Evolutionary conservation across 768 basidiomycete genomes (phyloP), one percentile per base, ranked within the genome.

Genomic region (Lanmaoa rubissima): DNA sequence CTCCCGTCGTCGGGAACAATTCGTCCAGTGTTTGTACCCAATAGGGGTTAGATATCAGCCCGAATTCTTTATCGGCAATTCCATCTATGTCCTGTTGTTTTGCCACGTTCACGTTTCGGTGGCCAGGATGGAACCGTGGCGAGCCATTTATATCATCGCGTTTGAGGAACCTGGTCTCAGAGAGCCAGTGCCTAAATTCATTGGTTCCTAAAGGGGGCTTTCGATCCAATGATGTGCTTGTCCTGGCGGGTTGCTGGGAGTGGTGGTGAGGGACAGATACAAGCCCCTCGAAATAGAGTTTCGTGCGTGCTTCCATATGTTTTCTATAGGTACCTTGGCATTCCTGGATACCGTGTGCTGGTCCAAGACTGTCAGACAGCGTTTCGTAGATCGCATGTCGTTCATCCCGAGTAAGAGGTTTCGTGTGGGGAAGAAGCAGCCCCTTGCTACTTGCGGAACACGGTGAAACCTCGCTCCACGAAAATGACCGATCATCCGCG

Each of bases 361-460:
- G 75, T 14, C 78, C 79, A 48, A 86, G 75, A 43, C 73, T 77
- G 58, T 72, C 74, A 55, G 80, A 77, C 39, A 87, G 70, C 28
- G 79, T 68, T 48, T 78, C 73, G 61, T 87, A 87, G 54, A 81
- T 72, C 26, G 75, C 78, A 51, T 71, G 67, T 35, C 84, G 80
- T 64, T 85, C 81, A n/a, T 65, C 61, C 53, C 69, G 57, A 14
- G 76, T 74, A 45, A 84, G 71, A 21, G 74, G 62, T 36, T 73
- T 64, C 42, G 42, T 51, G 42, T 63, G 56, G 21, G 61, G 57
- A 28, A 70, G 55, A 31, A 60, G 58, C 12, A 62, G 12, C 4
- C 54, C 62, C 48, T 45, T 53, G 47, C 40, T n/a, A 36, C 62
- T 65, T 24, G 61, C 46, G 43, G 65, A 55, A 32, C 65, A 70